Evolutionary conservation across 768 basidiomycete species (phyloP), one percentile per base, ranked within the genome.

Genomic region (Pilatotrama ljubarskyi): DNA sequence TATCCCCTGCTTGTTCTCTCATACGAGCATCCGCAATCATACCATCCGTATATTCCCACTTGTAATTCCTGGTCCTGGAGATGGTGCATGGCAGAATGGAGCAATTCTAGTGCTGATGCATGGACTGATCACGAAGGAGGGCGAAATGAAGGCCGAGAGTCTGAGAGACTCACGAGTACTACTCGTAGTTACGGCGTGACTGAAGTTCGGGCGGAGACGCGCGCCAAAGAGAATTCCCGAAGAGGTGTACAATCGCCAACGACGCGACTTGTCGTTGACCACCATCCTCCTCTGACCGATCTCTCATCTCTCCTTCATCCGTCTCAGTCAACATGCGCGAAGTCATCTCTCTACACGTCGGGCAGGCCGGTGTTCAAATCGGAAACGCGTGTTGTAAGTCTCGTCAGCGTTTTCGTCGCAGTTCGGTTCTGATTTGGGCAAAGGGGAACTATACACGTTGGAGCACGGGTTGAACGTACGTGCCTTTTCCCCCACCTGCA

Each of bases 391-490:
- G 94, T 81, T 96, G 95, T 92, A 72, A 78, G 90, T 82, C 15
- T 64, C 25, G 46, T 40, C 51, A 37, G 58, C 46, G 58, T 58
- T 47, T 5, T 49, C 50, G 11, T 13, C 24, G 25, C 10, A 14
- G 5, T 29, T 42, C 22, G 22, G 5, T 42, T 64, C 53, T 58
- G 55, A 62, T 15, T 26, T 53, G 51, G 41, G 48, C 43, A 42
- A 71, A 93, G 91, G 92, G 95, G 95, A 97, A 77, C 86, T 98
- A 63, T 99, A 98, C 81, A 97, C 95, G 66, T 83, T 98, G 70
- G 96, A 99, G 77, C 96, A 98, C 72, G 96, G 96, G 68, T 81
- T 99, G 59, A 92, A 87, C 77, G 95, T 96, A 74, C 63, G 43
- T 51, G 58, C 41, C 22, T 58, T 50, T n/a, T 25, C 22, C n/a